Conservation (phyloP, 2,329 filamentous ascomycete genomes). For the Neofusicoccum sp. region DNA sequence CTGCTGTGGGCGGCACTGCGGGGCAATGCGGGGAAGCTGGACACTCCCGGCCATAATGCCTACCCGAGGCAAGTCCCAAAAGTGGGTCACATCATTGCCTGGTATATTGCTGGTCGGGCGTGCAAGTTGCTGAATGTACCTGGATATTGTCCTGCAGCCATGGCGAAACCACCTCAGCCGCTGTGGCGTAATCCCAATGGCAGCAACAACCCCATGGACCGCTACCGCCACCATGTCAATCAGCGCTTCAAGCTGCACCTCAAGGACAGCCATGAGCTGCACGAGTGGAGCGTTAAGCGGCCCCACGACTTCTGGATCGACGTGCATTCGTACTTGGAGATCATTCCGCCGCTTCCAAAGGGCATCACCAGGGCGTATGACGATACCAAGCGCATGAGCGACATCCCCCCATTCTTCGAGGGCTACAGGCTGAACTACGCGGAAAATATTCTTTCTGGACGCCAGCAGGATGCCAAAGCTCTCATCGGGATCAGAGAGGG, state of each 20-base stretch:
- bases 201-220: constrained; percentile 29
- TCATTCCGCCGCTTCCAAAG: constrained; percentile 36
- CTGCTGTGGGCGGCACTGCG: background rate
- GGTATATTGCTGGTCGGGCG: too few relatives aligned
- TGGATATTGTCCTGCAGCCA: background rate
- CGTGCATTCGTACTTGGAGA: constrained; percentile 39
- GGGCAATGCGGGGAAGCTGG: background rate
- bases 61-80: background rate
- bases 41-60: background rate
- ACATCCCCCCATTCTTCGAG: constrained; percentile 33
- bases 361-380: constrained; percentile 38
- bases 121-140: too few relatives aligned
- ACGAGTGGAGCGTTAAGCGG: constrained; percentile 40
- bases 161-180: background rate
- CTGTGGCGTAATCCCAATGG: constrained; percentile 26
- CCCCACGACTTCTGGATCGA: constrained; percentile 46
- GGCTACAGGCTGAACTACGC: constrained; percentile 40
- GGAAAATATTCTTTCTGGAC: constrained; percentile 41
- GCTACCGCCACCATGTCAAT: constrained; percentile 32
- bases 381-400: constrained; percentile 31
- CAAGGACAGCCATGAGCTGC: constrained; percentile 35
- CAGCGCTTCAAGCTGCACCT: constrained; percentile 25
- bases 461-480: constrained; percentile 34
- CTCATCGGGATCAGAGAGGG: constrained; percentile 42
- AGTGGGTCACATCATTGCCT: background rate